Evolutionary conservation across 1,284 basidiomycete species (phyloP).

Genomic region (Crucibulum parvulum): DNA sequence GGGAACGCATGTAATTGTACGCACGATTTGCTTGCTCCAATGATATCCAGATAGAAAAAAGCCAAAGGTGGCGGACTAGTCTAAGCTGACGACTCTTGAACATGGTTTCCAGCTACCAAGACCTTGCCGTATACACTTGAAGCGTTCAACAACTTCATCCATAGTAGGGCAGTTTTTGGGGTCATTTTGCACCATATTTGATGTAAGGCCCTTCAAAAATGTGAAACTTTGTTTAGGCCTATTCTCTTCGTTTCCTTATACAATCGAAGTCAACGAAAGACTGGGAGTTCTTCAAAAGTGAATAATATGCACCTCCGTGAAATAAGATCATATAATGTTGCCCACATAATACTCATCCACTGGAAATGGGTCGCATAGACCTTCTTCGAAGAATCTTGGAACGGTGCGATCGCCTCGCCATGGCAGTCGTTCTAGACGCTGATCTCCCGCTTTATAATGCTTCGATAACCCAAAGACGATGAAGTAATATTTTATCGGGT

Average conservation of each 20-base stretch:
- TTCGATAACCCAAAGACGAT: conserved; percentile 38
- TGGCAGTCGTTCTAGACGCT: conserved; percentile 5
- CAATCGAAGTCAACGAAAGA: not conserved
- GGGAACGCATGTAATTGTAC: too few species aligned
- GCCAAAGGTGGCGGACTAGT: too few species aligned
- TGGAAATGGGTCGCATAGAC: conserved; percentile 35
- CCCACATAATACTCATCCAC: conserved; percentile 45
- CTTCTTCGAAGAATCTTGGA: conserved; percentile 14
- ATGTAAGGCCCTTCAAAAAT: conserved; percentile 20
- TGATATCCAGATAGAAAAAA: too few species aligned
- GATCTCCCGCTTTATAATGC: conserved; percentile 22
- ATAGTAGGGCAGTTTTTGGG: conserved; percentile 32
- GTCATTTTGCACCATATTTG: conserved; percentile 32
- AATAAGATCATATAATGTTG: conserved; percentile 32
- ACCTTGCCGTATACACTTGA: conserved; percentile 9
- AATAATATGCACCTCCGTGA: conserved; percentile 26
- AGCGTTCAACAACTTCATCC: conserved; percentile 28
- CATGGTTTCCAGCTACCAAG: not conserved
- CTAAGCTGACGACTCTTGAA: not conserved
- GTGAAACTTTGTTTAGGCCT: conserved; percentile 15
- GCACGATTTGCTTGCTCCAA: too few species aligned
- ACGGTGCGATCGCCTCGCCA: conserved; percentile 17
- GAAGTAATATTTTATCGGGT: conserved; percentile 37
- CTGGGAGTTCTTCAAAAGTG: not conserved
- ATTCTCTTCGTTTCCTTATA: not conserved